These are phyloP conservation scores for Eutrema yunnanense DNA, from an alignment of 345 rosid genomes.

Conservation along the genomic window DNA sequence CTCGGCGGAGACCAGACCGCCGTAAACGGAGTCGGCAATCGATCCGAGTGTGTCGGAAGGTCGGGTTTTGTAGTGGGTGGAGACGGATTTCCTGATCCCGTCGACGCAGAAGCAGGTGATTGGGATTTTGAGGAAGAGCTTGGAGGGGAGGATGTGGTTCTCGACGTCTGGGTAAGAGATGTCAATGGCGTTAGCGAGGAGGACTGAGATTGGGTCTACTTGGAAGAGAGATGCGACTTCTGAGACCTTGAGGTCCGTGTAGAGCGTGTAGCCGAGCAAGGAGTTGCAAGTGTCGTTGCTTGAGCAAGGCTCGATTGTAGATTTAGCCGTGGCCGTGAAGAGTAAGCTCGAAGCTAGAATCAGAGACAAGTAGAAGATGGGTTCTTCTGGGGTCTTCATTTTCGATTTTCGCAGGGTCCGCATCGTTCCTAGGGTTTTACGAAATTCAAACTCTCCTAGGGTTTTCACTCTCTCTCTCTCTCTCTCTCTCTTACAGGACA, in stretches of 20 bases:
- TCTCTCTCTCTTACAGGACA: neutral
- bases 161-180: conserved; percentile 96
- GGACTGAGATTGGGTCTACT: conserved; percentile 79
- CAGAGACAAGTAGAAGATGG: conserved; percentile 8
- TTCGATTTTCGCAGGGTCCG: neutral
- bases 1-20: conserved; percentile 85
- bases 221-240: conserved; percentile 98
- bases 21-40: conserved; percentile 64
- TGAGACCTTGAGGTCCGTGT: conserved; percentile 94
- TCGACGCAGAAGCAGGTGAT: conserved; percentile 81
- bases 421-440: neutral
- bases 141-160: conserved; percentile 83
- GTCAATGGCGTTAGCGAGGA: conserved; percentile 85
- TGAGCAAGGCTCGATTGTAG: conserved; percentile 96
- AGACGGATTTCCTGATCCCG: conserved; percentile 80
- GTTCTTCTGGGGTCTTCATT: conserved; percentile 36
- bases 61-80: conserved; percentile 77
- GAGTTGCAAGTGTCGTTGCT: conserved; percentile 84
- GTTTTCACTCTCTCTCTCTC: neutral
- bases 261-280: conserved; percentile 86
- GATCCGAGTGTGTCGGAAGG: conserved; percentile 70
- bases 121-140: conserved; percentile 82
- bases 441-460: neutral
- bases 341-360: conserved; percentile 29
- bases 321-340: conserved; percentile 43